Base-by-base conservation (phyloP, 306 rosid genomes). In the Vigna radiata region DNA sequence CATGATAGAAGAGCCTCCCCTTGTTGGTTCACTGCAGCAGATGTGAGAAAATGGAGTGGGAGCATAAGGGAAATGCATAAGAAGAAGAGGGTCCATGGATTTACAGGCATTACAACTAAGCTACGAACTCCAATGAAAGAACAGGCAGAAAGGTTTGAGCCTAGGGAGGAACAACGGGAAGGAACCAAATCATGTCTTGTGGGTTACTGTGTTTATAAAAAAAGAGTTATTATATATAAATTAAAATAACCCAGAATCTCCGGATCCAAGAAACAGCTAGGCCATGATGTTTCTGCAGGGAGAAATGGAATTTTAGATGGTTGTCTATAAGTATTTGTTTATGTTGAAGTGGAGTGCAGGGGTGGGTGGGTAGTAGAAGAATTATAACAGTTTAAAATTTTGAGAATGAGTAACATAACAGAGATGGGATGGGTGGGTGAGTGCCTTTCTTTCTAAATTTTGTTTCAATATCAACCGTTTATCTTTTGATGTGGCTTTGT, bases 181-280 rank as follows among this genome's bases (percentile, higher is more conserved):
- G 88, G 84, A 86, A 89, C 90, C 90, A 88, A 94, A 85, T 89
- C 98, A 92, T 94, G 90, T 88, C 90, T 88, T 88, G 93, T 83
- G 95, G 90, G 82, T 86, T 88, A 86, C 25, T 59, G 58, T n/a
- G 79, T 67, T 68, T 76, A 81, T 52, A 70, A 72, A 73, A 33
- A 70, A 58, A 62, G 70, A 72, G 60, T 61, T 61, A 61, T 50
- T 65, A 15, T 33, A 36, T 47, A 59, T n/a, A 84, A 39, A 48
- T 81, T 55, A 68, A 87, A 82, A 82, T 82, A 61, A 80, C 86
- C 91, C 91, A 83, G 88, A 90, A 90, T 88, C 91, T 86, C 89
- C 86, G 92, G 98, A 94, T 94, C 98, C 96, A 89, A 92, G 95
- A 90, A 84, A 88, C 97, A 90, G 91, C 95, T 87, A 87, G 95